Conservation (phyloP, 768 basidiomycete species). For the Termitomyces sp. region DNA sequence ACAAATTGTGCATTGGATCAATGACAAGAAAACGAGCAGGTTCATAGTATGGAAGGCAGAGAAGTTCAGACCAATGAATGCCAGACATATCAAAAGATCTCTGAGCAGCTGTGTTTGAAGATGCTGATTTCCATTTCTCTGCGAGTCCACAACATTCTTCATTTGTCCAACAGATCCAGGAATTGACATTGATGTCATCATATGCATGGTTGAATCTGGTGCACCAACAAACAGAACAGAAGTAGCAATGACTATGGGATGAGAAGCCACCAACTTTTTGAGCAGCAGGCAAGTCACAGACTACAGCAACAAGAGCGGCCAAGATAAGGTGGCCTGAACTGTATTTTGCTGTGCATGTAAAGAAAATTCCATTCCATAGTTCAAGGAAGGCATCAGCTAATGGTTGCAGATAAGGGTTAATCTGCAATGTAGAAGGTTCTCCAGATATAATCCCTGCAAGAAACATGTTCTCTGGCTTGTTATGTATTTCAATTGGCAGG, state of each 20-base stretch:
- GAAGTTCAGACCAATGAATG: constrained; percentile 28
- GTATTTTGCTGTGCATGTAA: constrained; percentile 7
- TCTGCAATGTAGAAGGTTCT: constrained; percentile 12
- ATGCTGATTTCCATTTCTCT: constrained; percentile 15
- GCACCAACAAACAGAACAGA: constrained; percentile 13
- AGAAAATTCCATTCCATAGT: constrained; percentile 12
- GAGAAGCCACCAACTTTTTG: constrained; percentile 12
- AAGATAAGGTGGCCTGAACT: constrained; percentile 8
- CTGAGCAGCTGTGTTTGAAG: background rate
- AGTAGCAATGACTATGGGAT: constrained; percentile 3
- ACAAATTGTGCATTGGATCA: constrained; percentile 30
- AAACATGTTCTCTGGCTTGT: too few species aligned
- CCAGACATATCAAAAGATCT: constrained; percentile 18
- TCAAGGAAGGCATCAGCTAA: constrained; percentile 24
- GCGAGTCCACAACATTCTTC: background rate
- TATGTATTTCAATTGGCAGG: constrained; percentile 29
- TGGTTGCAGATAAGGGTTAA: constrained; percentile 25
- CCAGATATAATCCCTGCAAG: too few species aligned
- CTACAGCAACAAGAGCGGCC: constrained; percentile 16
- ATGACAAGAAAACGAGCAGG: constrained; percentile 21
- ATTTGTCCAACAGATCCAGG: constrained; percentile 11
- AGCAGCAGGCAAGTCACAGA: constrained; percentile 29
- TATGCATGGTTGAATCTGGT: constrained; percentile 2
- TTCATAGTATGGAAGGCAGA: constrained; percentile 28
- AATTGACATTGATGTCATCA: background rate